Base-by-base conservation (phyloP, 2,329 filamentous ascomycete genomes). In the Venturia effusa region DNA sequence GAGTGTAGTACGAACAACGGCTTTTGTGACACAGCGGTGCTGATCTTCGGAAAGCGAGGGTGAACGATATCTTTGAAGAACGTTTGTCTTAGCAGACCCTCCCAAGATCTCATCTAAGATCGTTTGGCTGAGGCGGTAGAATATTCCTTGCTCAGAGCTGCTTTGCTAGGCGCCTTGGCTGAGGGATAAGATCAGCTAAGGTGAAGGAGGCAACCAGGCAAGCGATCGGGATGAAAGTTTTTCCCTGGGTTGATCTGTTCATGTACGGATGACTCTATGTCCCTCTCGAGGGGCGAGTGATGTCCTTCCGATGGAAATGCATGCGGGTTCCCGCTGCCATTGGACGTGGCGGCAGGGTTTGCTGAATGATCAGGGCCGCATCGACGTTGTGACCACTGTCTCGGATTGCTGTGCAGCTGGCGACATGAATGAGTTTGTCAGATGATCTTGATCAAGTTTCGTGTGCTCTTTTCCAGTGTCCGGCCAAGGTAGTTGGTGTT, bases 201-300 rank as follows among this genome's bases (percentile, higher is more conserved):
- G 24, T 30, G n/a, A 34, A 61, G 40, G 41, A 61, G 60, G 60
- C 60, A 48, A 32, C 61, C 5, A 34, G 61, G 61, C 61, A 62
- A 62, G 41, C 40, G 27, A 57, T 34, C 30, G 27, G 34, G 51
- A 34, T 27, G 45, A 17, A 11, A 13, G 6, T 37, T 34, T 27
- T 55, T 55, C 30, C 51, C n/a, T 55, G 27, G 51, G 27, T 11
- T 55, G 27, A 4, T 3, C 1, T 54, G 27, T 34, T 55, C 51
- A 32, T 34, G 30, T 13, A 57, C 15, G 30, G 15, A 57, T 19
- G 48, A 27, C 43, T 48, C 22, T 13, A 13, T 51, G 45, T 24
- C 45, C 15, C 45, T 51, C 27, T 22, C 13, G 45, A 22, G 22
- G 27, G 45, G 45, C 8, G 15, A 57, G 51, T 57, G 51, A 57